Evolutionary conservation across 257 asterid genomes (phyloP).

Genomic region (Solanum tacnaense): DNA sequence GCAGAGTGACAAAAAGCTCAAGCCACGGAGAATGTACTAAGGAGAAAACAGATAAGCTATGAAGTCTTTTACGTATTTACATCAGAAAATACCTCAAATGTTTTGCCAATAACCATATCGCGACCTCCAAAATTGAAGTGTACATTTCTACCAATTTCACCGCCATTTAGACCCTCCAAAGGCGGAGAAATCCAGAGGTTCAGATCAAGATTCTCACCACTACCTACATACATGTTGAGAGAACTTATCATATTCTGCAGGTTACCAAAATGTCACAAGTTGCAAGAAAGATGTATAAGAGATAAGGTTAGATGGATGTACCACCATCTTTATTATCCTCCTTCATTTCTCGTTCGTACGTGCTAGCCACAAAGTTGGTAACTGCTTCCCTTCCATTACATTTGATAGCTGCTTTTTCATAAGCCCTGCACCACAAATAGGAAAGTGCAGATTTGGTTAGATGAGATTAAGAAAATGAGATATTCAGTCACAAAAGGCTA

Average conservation of each 20-base stretch:
- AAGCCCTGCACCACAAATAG: slow-evolving; percentile 52
- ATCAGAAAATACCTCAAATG: slow-evolving; percentile 26
- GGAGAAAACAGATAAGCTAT: background rate
- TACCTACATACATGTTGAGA: slow-evolving; percentile 30
- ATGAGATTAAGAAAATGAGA: slow-evolving; percentile 8
- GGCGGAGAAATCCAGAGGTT: slow-evolving; percentile 77
- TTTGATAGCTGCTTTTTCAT: slow-evolving; percentile 61
- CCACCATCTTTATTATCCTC: slow-evolving; percentile 36
- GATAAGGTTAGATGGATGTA: slow-evolving; percentile 6
- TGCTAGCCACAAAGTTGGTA: slow-evolving; percentile 47
- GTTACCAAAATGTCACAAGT: background rate
- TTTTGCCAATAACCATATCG: slow-evolving; percentile 38
- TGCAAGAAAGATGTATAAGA: slow-evolving; percentile 1
- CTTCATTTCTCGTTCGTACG: slow-evolving; percentile 32
- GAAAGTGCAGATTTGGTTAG: slow-evolving; percentile 13
- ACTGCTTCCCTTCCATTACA: slow-evolving; percentile 59
- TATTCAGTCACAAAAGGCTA: slow-evolving; percentile 5
- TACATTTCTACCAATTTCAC: slow-evolving; percentile 13
- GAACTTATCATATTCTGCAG: background rate
- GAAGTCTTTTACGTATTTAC: background rate
- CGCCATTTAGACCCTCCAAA: slow-evolving; percentile 24
- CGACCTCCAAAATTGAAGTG: slow-evolving; percentile 17
- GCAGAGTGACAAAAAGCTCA: background rate
- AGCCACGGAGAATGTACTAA: background rate
- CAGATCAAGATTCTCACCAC: slow-evolving; percentile 62